Percentiles rank a stretch among this genome's conserved stretches.
Conservation (phyloP, 208 protist species). For the Histomonas meleagridis region DNA sequence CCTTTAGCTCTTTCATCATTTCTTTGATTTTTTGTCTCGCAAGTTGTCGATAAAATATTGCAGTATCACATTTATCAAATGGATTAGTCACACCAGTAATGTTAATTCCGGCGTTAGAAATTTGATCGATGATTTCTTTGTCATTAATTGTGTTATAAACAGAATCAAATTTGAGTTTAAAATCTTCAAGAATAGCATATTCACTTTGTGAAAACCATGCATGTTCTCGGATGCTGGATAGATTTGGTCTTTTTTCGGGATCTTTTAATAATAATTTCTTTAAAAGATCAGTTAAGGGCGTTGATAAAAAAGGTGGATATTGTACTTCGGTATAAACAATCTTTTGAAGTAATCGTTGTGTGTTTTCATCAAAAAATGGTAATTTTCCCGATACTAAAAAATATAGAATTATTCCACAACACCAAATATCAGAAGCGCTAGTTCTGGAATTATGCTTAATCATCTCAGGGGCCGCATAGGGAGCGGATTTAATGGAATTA, state of each 20-base stretch:
- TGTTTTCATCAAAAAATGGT: not conserved
- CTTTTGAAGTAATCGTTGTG: not conserved
- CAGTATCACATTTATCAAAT: no score
- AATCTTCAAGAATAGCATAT: no score
- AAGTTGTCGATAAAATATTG: no score
- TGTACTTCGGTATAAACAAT: not conserved
- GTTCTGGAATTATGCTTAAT: conserved; percentile 35
- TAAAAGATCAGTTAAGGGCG: conserved; percentile 14
- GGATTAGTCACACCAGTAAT: no score
- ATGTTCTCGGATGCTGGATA: conserved; percentile 36
- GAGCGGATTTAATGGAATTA: conserved; percentile 33
- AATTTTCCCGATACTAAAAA: not conserved
- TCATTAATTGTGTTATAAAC: no score
- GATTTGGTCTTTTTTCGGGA: conserved; percentile 25
- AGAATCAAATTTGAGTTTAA: no score
- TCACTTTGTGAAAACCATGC: conserved; percentile 43
- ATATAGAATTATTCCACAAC: not conserved
- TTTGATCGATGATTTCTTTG: no score
- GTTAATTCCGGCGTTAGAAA: no score
- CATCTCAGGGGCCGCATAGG: conserved; percentile 40
- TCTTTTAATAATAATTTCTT: conserved; percentile 35
- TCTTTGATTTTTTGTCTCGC: no score
- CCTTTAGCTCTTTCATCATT: no score
- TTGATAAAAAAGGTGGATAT: not conserved
- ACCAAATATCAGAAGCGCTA: not conserved